Base-by-base conservation (phyloP, 441 rosid species). In the Bruguiera hainesii region DNA sequence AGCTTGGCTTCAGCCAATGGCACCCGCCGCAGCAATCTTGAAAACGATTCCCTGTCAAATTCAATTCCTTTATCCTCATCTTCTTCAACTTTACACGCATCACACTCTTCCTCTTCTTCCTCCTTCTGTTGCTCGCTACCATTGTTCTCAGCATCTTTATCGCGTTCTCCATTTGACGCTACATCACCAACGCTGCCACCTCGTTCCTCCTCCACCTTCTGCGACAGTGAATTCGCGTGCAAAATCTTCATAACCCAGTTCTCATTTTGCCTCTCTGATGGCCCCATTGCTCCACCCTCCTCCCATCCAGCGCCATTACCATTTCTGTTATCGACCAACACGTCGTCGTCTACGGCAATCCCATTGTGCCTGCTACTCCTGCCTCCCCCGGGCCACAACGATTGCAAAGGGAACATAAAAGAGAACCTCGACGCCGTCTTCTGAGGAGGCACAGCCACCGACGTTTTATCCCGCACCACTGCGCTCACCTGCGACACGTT, bases 201-300 rank as follows among this genome's bases (percentile, higher is more conserved):
- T 71, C 9, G 48, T 6, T 72, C 70, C 73, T 63, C 65, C 10
- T 66, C 79, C 64, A 51, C 69, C 15, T 77, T 82, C 67, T 76
- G 81, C 89, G 91, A 80, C 29, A 83, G 79, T 0, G 95, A 86
- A 52, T 81, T 78, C n/a, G 86, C 86, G 21, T 84, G 90, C 80
- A 95, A 75, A 84, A 95, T 90, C 96, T 85, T 95, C 83, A 82
- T 61, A 30, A 91, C 89, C 96, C 98, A 90, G 73, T 80, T 91
- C 75, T 63, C 79, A 53, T 83, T 82, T 51, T 76, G 63, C 56
- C 72, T 84, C 63, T 75, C 85, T 63, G 69, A 18, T 56, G 58
- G 35, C 59, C 78, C 37, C 25, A 30, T 68, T 48, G 35, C 23
- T 67, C 23, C 72, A 31, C 56, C 56, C 71, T 61, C 56, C 70